These are phyloP conservation scores for Poteriospumella lacustris DNA, from an alignment of 108 stramenopile genomes.

Conservation along the genomic window DNA sequence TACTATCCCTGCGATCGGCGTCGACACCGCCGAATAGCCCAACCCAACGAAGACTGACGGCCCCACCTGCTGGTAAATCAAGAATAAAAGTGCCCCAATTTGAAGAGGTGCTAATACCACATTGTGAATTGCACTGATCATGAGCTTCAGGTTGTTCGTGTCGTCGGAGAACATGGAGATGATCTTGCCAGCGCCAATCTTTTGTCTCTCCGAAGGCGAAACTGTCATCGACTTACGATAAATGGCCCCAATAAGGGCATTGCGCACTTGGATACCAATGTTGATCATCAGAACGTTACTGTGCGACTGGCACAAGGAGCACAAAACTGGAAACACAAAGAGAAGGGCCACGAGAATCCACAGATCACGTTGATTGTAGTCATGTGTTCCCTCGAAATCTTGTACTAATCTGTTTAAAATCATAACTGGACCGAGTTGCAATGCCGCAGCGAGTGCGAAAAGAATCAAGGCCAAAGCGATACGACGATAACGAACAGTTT, in stretches of 20 bases:
- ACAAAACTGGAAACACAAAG: slow-evolving; percentile 16
- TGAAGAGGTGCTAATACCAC: too few species aligned
- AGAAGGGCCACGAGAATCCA: background rate
- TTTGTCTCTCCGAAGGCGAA: too few species aligned
- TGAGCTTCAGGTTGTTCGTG: too few species aligned
- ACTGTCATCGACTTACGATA: slow-evolving; percentile 1
- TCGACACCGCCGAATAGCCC: too few species aligned
- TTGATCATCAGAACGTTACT: background rate
- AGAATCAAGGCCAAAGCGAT: background rate
- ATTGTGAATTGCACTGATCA: too few species aligned
- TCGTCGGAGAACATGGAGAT: too few species aligned
- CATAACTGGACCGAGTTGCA: background rate
- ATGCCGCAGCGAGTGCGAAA: background rate
- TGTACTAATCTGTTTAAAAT: slow-evolving; percentile 2
- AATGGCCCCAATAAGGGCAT: background rate
- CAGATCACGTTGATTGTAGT: background rate
- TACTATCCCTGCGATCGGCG: too few species aligned
- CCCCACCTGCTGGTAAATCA: too few species aligned
- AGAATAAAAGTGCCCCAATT: too few species aligned
- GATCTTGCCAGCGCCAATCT: too few species aligned
- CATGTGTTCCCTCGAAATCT: background rate
- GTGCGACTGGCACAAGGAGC: background rate
- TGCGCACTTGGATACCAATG: background rate
- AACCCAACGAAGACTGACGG: too few species aligned
- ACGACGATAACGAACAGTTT: background rate